These are phyloP conservation scores for Daucus carota DNA, from an alignment of 129 eudicot species.

Conservation along the genomic window DNA sequence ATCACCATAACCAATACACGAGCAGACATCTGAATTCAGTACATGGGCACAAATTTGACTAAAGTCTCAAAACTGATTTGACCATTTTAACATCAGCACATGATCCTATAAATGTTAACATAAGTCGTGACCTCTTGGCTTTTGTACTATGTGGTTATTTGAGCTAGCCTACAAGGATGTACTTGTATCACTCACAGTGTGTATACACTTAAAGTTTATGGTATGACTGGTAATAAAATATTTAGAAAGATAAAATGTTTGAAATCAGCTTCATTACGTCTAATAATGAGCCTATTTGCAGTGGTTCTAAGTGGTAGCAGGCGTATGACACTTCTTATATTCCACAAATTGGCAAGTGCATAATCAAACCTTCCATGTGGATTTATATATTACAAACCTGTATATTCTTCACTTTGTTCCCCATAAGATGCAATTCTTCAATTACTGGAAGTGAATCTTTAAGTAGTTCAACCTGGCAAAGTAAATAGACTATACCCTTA, in stretches of 20 bases:
- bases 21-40: neutral
- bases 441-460: conserved; percentile 53
- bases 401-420: conserved; percentile 56
- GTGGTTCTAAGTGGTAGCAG: neutral
- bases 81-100: neutral
- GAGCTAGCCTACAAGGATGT: neutral
- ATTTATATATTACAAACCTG: conserved; percentile 26
- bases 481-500: conserved; percentile 9
- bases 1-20: neutral
- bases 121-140: neutral
- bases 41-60: neutral
- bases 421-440: conserved; percentile 93
- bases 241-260: neutral
- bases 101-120: neutral
- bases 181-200: neutral
- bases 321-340: neutral
- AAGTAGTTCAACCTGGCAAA: conserved; percentile 67
- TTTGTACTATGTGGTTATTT: neutral
- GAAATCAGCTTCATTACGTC: neutral
- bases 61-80: neutral
- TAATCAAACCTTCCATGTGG: neutral
- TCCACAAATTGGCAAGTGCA: neutral
- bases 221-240: neutral
- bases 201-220: neutral
- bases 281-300: neutral